Conservation (phyloP, 257 asterid genomes). For the Dorcoceras hygrometricum region DNA sequence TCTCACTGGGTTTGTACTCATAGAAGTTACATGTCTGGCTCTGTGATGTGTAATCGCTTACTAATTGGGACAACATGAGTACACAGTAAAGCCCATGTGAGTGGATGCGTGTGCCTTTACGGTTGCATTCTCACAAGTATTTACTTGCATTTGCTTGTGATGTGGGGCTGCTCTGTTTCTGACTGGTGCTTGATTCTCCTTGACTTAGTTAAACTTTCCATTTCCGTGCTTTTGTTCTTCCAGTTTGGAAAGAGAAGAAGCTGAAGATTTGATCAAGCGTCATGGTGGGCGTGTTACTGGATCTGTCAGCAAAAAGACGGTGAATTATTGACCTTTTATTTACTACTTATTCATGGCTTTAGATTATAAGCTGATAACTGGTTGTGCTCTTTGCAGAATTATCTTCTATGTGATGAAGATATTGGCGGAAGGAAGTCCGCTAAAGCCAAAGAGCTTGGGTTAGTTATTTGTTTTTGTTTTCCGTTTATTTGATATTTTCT, state of each 20-base stretch:
- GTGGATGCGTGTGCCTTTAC: slow-evolving; percentile 5
- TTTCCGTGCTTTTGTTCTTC: slow-evolving; percentile 25
- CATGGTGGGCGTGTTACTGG: slow-evolving; percentile 98
- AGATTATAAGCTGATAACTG: slow-evolving; percentile 25
- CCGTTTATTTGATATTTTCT: slow-evolving; percentile 18
- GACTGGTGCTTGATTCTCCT: slow-evolving; percentile 8
- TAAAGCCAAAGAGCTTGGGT: slow-evolving; percentile 97
- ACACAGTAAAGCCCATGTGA: neutral
- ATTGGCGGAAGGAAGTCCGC: slow-evolving; percentile 85
- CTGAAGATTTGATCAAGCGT: slow-evolving; percentile 95
- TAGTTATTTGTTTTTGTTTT: slow-evolving; percentile 28
- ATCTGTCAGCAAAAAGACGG: slow-evolving; percentile 99
- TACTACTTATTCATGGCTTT: slow-evolving; percentile 14
- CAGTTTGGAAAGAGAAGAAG: slow-evolving; percentile 99
- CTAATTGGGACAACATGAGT: neutral
- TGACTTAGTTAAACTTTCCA: slow-evolving; percentile 20
- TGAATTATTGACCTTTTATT: slow-evolving; percentile 36
- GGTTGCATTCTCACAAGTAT: neutral
- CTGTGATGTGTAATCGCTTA: slow-evolving; percentile 1
- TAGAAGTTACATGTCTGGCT: slow-evolving; percentile 9
- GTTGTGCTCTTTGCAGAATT: slow-evolving; percentile 63
- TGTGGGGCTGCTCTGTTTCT: slow-evolving; percentile 14
- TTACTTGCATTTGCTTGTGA: slow-evolving; percentile 11
- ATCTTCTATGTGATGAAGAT: slow-evolving; percentile 95
- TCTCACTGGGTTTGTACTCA: slow-evolving; percentile 15